Evolutionary conservation across 108 stramenopile species (phyloP), one percentile per base, ranked within the genome.

Genomic region (Pseudonitzschia multiseries): DNA sequence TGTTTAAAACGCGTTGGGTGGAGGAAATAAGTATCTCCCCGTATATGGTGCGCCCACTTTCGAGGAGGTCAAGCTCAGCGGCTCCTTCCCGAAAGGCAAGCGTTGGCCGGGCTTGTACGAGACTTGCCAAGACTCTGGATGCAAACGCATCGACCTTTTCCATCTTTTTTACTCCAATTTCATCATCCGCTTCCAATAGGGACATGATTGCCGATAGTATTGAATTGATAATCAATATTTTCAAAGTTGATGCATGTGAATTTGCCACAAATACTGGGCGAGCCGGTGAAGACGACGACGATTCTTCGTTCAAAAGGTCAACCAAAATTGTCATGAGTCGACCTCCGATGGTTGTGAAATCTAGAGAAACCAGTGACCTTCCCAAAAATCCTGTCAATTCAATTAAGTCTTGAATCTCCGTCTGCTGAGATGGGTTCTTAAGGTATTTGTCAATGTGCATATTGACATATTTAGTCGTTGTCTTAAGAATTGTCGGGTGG

Each of bases 111-210:
- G 75, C 70, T 52, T 87, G 87, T 10, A 89, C 65, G 42, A 89
- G 70, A 57, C 77, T 88, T 8, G 91, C 87, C 26, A 87, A 63
- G 20, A 86, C 79, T n/a, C 88, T 75, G 0, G 84, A 70, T n/a
- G 86, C 79, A 71, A 87, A 83, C 24, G 69, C 70, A 24, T 81
- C 61, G 32, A 82, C 15, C 43, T 67, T 46, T 8, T 56, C 70
- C 10, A 20, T 70, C 29, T 70, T 65, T 27, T 51, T 54, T 5
- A 29, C 10, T 20, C 32, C 41, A 18, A 43, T 40, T 52, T 78
- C 81, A 18, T 71, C 60, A 4, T 77, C 79, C 28, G 68, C 53
- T 70, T 85, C 81, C 73, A 90, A 57, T 31, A 85, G 76, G 0
- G 72, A 71, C 50, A 81, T 32, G 4, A 92, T 60, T 0, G 81